A percentile compares a stretch with the other conserved stretches of the same genome.
These are phyloP conservation scores for Solanum hybrid DNA, from an alignment of 305 asterid species.

Conservation along the genomic window DNA sequence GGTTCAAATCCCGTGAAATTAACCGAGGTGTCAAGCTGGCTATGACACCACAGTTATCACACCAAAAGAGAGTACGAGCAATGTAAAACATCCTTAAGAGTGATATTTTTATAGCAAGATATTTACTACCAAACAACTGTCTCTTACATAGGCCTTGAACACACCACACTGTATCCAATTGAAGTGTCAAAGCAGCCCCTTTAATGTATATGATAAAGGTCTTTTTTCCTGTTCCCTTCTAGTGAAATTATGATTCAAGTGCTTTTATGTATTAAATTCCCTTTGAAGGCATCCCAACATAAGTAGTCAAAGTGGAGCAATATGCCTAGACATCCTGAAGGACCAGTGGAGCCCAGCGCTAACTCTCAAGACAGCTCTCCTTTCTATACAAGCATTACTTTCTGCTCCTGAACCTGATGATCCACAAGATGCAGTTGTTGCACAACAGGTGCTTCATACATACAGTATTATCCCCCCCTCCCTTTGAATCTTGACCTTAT, in stretches of 20 bases:
- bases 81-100: neutral
- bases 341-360: slow-evolving; percentile 98
- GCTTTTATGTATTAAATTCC: slow-evolving; percentile 13
- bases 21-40: neutral
- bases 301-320: slow-evolving; percentile 99
- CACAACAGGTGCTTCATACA: slow-evolving; percentile 55
- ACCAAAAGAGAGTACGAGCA: neutral
- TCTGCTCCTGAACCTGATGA: slow-evolving; percentile 94
- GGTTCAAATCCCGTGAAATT: neutral
- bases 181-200: neutral
- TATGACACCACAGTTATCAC: neutral
- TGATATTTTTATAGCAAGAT: neutral
- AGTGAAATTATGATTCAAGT: neutral
- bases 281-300: slow-evolving; percentile 90
- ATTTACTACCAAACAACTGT: neutral
- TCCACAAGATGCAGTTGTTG: slow-evolving; percentile 97
- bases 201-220: neutral
- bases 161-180: neutral
- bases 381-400: slow-evolving; percentile 84
- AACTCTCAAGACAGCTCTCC: slow-evolving; percentile 83
- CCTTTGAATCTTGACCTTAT: neutral
- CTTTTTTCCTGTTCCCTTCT: neutral
- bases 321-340: slow-evolving; percentile 90
- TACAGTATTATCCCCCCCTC: neutral
- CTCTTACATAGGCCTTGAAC: neutral